Conservation (phyloP, 345 rosid genomes). For the Adansonia digitata region DNA sequence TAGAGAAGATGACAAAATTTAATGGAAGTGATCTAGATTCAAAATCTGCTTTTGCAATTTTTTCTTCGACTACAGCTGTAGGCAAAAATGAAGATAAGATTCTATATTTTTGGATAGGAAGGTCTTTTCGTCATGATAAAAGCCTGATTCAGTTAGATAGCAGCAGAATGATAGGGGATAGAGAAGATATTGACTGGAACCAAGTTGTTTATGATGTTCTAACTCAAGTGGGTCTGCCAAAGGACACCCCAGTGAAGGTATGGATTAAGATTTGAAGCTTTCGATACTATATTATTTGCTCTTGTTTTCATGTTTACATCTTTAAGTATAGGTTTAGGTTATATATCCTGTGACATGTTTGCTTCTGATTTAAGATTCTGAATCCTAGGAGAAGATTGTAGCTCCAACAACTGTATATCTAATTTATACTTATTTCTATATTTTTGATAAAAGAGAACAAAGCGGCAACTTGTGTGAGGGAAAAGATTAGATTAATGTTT, state of each 20-base stretch:
- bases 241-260: constrained; percentile 66
- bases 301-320: neutral
- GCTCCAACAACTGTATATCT: neutral
- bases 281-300: neutral
- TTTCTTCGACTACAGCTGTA: constrained; percentile 32
- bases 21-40: constrained; percentile 47
- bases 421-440: neutral
- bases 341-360: neutral
- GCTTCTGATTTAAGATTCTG: neutral
- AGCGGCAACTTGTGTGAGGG: neutral
- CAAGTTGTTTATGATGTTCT: constrained; percentile 53
- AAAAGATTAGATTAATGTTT: neutral
- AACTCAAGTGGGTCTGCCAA: constrained; percentile 52
- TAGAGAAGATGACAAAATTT: constrained; percentile 51
- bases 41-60: constrained; percentile 55
- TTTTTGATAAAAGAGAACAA: neutral
- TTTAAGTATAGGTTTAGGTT: neutral
- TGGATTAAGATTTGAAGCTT: constrained; percentile 8
- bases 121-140: constrained; percentile 41
- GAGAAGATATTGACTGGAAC: constrained; percentile 53
- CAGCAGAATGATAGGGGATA: constrained; percentile 27
- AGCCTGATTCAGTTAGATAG: constrained; percentile 40
- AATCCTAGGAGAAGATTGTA: neutral
- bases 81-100: constrained; percentile 39
- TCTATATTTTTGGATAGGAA: constrained; percentile 87